These are phyloP conservation scores for Rhizopogon vesiculosus DNA, from an alignment of 768 basidiomycete species.

Conservation along the genomic window DNA sequence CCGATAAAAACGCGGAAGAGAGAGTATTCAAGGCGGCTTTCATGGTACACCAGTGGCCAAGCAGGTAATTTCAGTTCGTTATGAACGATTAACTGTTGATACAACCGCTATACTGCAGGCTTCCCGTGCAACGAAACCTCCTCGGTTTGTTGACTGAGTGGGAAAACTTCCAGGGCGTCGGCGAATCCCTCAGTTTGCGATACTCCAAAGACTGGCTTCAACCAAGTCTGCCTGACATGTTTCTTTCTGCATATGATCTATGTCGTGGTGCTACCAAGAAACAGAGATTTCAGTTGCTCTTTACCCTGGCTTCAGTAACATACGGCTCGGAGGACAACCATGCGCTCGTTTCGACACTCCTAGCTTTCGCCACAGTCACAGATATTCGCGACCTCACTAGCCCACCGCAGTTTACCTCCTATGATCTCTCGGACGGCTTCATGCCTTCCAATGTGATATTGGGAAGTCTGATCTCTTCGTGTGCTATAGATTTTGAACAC, in stretches of 20 bases:
- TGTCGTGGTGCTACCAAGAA: slow-evolving; percentile 10
- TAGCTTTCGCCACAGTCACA: slow-evolving; percentile 24
- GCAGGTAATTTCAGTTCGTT: too few relatives aligned
- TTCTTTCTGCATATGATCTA: slow-evolving; percentile 25
- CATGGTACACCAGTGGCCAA: not conserved
- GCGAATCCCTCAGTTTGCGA: slow-evolving; percentile 5
- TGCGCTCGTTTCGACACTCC: slow-evolving; percentile 20
- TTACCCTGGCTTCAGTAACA: slow-evolving; percentile 28
- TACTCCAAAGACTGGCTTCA: slow-evolving; percentile 27
- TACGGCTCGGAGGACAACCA: slow-evolving; percentile 14
- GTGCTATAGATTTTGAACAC: not conserved
- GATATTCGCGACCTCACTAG: slow-evolving; percentile 1
- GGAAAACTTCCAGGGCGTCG: not conserved
- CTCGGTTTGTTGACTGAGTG: not conserved
- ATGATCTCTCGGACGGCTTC: slow-evolving; percentile 8
- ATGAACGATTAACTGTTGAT: too few relatives aligned
- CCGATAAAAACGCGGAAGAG: not conserved
- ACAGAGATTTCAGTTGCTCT: slow-evolving; percentile 20
- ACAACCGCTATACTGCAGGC: not conserved
- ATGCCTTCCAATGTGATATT: not conserved
- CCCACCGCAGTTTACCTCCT: slow-evolving; percentile 14
- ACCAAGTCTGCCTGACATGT: slow-evolving; percentile 13
- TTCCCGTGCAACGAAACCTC: not conserved
- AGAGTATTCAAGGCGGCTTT: not conserved
- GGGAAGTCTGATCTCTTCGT: not conserved